Base-by-base conservation (phyloP, 345 rosid species). In the Triadica sebifera region DNA sequence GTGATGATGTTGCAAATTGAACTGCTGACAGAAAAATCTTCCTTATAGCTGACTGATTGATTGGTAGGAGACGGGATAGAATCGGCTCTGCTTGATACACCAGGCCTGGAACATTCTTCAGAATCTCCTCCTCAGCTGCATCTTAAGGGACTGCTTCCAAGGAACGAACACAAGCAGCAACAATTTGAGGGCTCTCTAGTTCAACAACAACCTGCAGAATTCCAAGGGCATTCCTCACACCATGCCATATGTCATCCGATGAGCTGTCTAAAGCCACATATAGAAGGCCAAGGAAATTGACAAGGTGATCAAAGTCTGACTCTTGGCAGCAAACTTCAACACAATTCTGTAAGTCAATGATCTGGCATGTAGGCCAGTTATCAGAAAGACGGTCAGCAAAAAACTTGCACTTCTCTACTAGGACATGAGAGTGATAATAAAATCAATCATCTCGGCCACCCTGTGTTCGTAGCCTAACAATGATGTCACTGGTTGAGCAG, bases 101-200 rank as follows among this genome's bases (percentile, higher is more conserved):
- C 77, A 92, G 74, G 13, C 73, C 74, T 0, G 97, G 97, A 75
- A 91, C 77, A 59, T 84, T 87, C 84, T 79, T 78, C 53, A 94
- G 70, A 78, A 91, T 94, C 74, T 89, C 97, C 81, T 94, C 98
- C 82, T 92, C 98, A 7, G 84, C 83, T 80, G 91, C 97, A 81
- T 92, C 97, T 98, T 98, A 94, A 8, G 97, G 94, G 70, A 92
- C 91, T 67, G 98, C 97, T 88, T 92, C 98, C 86, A 94, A 78
- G 84, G 89, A 94, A 72, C 82, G 87, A 34, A 85, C 91, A 79
- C 97, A 92, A 79, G 89, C 90, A 71, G 86, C 49, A 65, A 91
- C 72, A 57, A 91, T 82, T 49, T 84, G 78, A 12, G 87, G 89
- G 72, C 96, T 89, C 29, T 77, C 88, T 43, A 92, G 94, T 78